These are phyloP conservation scores for Helianthus tuberosus DNA, from an alignment of 129 eudicot genomes.

Conservation along the genomic window DNA sequence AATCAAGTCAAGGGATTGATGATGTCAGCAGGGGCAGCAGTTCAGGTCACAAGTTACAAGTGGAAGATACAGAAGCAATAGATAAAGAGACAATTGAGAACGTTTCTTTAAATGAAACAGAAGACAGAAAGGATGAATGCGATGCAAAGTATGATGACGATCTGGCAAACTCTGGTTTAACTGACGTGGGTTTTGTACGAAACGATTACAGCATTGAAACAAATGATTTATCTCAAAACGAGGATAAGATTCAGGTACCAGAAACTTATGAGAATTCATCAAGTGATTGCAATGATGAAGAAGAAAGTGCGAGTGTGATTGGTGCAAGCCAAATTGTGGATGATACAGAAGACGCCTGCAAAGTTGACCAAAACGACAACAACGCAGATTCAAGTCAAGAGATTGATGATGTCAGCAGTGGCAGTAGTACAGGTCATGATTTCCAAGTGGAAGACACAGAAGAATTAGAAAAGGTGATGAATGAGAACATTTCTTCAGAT, in stretches of 20 bases:
- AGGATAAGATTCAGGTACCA: slow-evolving; percentile 19
- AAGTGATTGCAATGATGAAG: slow-evolving; percentile 38
- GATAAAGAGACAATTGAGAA: slow-evolving; percentile 31
- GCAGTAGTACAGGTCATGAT: slow-evolving; percentile 14
- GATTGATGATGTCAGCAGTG: slow-evolving; percentile 26
- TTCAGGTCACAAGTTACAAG: slow-evolving; percentile 17
- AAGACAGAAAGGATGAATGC: slow-evolving; percentile 23
- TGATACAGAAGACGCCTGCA: slow-evolving; percentile 34
- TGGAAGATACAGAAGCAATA: slow-evolving; percentile 35
- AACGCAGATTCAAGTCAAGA: slow-evolving; percentile 32
- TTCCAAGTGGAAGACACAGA: slow-evolving; percentile 36
- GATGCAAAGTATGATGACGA: slow-evolving; percentile 30
- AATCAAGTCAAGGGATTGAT: slow-evolving; percentile 34
- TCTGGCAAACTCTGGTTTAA: slow-evolving; percentile 18
- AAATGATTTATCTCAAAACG: slow-evolving; percentile 15
- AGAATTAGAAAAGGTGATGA: slow-evolving; percentile 28
- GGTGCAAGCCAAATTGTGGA: slow-evolving; percentile 20
- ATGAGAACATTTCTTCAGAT: slow-evolving; percentile 28
- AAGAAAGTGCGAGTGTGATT: slow-evolving; percentile 36
- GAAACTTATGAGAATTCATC: slow-evolving; percentile 34
- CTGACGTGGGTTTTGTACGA: slow-evolving; percentile 35
- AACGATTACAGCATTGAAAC: slow-evolving; percentile 21
- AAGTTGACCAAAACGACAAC: slow-evolving; percentile 11
- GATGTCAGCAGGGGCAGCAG: slow-evolving; percentile 19
- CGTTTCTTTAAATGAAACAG: slow-evolving; percentile 27